Evolutionary conservation across 495 filamentous ascomycete genomes (phyloP).

Genomic region (Friedmanniomyces simplex): DNA sequence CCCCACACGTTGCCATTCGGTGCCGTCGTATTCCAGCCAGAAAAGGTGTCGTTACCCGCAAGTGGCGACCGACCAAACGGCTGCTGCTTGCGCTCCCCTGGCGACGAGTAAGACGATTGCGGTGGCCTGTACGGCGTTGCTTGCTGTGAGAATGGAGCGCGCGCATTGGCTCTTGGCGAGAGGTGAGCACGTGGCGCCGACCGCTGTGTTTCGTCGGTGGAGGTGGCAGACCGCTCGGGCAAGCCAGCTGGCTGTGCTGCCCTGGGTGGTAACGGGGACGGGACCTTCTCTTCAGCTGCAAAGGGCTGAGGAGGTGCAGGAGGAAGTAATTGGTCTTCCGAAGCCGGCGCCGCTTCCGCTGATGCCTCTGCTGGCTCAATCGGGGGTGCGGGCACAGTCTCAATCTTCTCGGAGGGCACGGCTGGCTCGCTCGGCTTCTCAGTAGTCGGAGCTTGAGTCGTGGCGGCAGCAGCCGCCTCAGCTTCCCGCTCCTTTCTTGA

Average conservation of each 20-base stretch:
- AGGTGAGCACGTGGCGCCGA: constrained; percentile 1
- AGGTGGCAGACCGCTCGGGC: not conserved
- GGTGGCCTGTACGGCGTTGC: constrained; percentile 4
- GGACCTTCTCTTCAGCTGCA: constrained; percentile 1
- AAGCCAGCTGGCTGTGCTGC: not conserved
- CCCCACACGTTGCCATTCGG: constrained; percentile 31
- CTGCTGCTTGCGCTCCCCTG: constrained; percentile 17
- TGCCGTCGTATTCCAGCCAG: constrained; percentile 10
- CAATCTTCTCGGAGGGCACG: not conserved
- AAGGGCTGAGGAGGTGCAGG: constrained; percentile 9
- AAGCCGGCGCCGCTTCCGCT: constrained; percentile 20
- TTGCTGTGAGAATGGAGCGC: constrained; percentile 8
- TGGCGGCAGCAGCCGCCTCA: constrained; percentile 29
- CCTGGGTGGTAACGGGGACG: constrained; percentile 10
- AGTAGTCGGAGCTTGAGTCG: not conserved
- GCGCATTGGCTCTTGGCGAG: constrained; percentile 9
- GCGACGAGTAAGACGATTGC: constrained; percentile 13
- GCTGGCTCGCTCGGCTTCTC: not conserved
- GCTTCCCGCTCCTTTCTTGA: constrained; percentile 34
- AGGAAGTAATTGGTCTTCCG: constrained; percentile 19
- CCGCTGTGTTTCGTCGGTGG: not conserved
- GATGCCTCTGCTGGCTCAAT: not conserved
- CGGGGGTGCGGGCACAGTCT: not conserved
- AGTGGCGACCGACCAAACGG: constrained; percentile 13
- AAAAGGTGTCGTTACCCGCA: constrained; percentile 3